Evolutionary conservation across 176 grass and related monocot genomes (phyloP).

Genomic region (Triticum turgidum): DNA sequence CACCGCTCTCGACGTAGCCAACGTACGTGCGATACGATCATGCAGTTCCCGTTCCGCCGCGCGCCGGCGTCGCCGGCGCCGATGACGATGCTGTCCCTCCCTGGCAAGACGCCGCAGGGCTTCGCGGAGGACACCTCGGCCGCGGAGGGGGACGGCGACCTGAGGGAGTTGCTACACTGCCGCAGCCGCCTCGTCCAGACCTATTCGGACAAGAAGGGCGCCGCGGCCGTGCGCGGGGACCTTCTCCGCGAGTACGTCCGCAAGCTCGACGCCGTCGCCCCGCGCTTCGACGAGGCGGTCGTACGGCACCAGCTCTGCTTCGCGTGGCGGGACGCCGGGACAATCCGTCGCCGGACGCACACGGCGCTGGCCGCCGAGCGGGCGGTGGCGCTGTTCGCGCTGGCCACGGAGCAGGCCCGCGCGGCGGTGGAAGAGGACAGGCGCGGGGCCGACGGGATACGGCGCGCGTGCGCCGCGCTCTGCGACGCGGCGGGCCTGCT

Average conservation of each 20-base stretch:
- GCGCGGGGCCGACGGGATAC: slow-evolving; percentile 39
- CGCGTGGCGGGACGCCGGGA: slow-evolving; percentile 48
- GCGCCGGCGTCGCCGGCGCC: slow-evolving; percentile 15
- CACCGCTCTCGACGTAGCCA: neutral
- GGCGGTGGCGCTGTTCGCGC: slow-evolving; percentile 49
- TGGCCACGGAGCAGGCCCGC: slow-evolving; percentile 41
- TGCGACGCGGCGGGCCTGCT: slow-evolving; percentile 50
- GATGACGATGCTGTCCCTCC: slow-evolving; percentile 59
- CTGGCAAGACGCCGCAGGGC: slow-evolving; percentile 44
- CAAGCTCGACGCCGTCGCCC: slow-evolving; percentile 29
- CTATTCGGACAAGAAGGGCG: slow-evolving; percentile 16
- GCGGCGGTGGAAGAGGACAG: slow-evolving; percentile 44
- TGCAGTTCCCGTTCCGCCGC: slow-evolving; percentile 22
- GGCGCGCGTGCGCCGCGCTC: slow-evolving; percentile 43
- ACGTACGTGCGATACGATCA: neutral
- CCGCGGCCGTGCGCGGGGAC: neutral
- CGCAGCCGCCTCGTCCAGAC: neutral
- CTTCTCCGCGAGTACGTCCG: slow-evolving; percentile 47
- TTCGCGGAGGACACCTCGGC: slow-evolving; percentile 7
- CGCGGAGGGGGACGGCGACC: slow-evolving; percentile 32
- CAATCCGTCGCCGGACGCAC: neutral
- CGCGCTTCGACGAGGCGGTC: slow-evolving; percentile 37
- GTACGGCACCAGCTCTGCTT: slow-evolving; percentile 19
- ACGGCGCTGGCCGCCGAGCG: slow-evolving; percentile 36
- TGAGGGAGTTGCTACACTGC: slow-evolving; percentile 23